Base-by-base conservation (phyloP, 2,329 filamentous ascomycete genomes). In the Colletotrichum phormii region DNA sequence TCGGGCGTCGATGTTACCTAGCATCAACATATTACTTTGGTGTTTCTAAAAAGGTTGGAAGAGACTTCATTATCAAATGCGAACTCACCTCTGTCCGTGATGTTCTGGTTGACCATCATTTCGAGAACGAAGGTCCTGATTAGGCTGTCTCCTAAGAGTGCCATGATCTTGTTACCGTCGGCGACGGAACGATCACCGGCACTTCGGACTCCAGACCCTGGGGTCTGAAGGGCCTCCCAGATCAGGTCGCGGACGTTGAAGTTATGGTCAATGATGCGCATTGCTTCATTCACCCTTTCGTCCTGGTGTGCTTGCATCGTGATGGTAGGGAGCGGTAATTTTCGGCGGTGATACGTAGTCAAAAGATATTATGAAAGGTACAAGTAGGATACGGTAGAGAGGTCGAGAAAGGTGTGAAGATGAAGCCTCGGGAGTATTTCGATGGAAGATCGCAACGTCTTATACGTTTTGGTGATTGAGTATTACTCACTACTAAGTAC, bases 151-250 rank as follows among this genome's bases (percentile, higher is more conserved):
- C 66, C 66, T 3, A 63, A 51, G 15, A 31, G 58, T 1, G 66
- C 66, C 5, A 68, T 49, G 2, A n/a, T n/a, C 33, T 63, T 63
- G 31, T 68, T 68, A 24, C 66, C 66, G 15, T 68, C 59, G 18
- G 8, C 29, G n/a, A 68, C 4, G 7, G 3, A 13, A 5, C 66
- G 58, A 6, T 22, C 2, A 1, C 57, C 58, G 5, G 62, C 26
- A 1, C 18, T 9, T 7, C 6, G 11, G 12, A 63, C 51, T 9
- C 31, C 42, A 8, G 66, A 68, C 0, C 59, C 66, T 15, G 66
- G 33, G 0, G 66, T 24, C 15, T 68, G 58, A 4, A 68, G 49
- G 2, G 66, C 66, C 22, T 68, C 66, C 66, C 58, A 68, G 24
- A 63, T 58, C 66, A 46, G 63, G 1, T 46, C 29, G 12, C 13